Evolutionary conservation across 1,284 basidiomycete species (phyloP).

Genomic region (Malassezia slooffiae): DNA sequence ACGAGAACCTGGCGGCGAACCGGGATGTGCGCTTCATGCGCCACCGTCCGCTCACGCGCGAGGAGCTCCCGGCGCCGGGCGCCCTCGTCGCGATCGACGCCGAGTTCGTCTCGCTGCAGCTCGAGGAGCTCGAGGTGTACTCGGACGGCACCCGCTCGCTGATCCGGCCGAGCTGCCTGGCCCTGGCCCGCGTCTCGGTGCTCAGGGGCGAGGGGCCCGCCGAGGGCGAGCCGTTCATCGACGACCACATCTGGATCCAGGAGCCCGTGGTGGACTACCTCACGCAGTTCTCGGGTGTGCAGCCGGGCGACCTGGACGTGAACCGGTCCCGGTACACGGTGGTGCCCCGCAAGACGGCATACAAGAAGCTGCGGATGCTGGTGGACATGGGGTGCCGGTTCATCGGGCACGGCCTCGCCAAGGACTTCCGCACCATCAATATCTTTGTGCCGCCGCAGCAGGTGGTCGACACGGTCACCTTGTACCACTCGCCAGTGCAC

Average conservation of each 20-base stretch:
- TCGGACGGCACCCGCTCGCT: slow-evolving; percentile 91
- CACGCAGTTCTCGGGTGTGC: slow-evolving; percentile 88
- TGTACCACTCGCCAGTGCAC: slow-evolving; percentile 72
- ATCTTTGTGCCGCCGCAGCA: slow-evolving; percentile 89
- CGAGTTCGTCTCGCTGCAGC: slow-evolving; percentile 89
- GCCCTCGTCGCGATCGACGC: slow-evolving; percentile 90
- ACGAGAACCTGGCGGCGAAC: slow-evolving; percentile 61
- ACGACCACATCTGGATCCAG: slow-evolving; percentile 92
- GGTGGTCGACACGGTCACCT: slow-evolving; percentile 90
- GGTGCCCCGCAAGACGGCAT: slow-evolving; percentile 87
- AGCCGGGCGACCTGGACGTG: slow-evolving; percentile 72
- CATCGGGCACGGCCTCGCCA: slow-evolving; percentile 95
- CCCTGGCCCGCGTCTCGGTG: slow-evolving; percentile 87
- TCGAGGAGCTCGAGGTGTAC: slow-evolving; percentile 88
- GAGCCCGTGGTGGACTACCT: slow-evolving; percentile 91
- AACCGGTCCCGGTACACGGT: slow-evolving; percentile 71
- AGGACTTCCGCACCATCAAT: slow-evolving; percentile 97
- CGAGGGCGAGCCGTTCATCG: slow-evolving; percentile 82
- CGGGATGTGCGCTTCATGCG: slow-evolving; percentile 64
- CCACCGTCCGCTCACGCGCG: slow-evolving; percentile 60
- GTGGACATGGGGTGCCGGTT: slow-evolving; percentile 94
- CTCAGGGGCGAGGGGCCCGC: slow-evolving; percentile 69
- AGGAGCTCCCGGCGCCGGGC: slow-evolving; percentile 73
- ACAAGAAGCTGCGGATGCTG: slow-evolving; percentile 89
- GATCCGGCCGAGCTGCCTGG: slow-evolving; percentile 76